Conservation (phyloP, 1,284 basidiomycete genomes). For the Ganoderma meredithae region DNA sequence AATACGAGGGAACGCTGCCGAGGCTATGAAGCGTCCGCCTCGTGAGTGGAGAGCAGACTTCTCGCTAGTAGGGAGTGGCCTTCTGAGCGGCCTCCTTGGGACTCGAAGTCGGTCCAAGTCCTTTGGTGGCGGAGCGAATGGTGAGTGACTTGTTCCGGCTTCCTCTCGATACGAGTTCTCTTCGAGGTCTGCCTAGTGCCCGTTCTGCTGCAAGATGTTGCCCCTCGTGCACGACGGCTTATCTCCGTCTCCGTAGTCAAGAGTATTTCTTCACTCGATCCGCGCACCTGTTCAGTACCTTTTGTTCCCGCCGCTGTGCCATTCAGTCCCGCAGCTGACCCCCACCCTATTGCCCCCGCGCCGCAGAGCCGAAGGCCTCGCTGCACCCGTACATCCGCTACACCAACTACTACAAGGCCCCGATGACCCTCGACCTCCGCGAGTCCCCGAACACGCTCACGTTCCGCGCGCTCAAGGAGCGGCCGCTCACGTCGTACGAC, state of each 20-base stretch:
- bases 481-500: conserved; percentile 46
- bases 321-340: conserved; percentile 5
- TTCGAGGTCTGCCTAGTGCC: background rate
- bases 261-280: conserved; percentile 1
- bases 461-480: conserved; percentile 49
- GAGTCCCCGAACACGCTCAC: conserved; percentile 41
- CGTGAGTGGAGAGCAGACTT: conserved; percentile 47
- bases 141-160: background rate
- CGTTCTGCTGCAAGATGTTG: conserved; percentile 1
- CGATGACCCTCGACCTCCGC: conserved; percentile 48
- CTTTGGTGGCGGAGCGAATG: conserved; percentile 29
- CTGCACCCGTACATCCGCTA: conserved; percentile 48
- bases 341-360: conserved; percentile 6
- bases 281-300: conserved; percentile 1
- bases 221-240: background rate
- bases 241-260: background rate
- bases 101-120: conserved; percentile 32
- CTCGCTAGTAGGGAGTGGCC: conserved; percentile 38
- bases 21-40: conserved; percentile 40
- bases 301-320: background rate
- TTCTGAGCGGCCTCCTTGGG: conserved; percentile 35
- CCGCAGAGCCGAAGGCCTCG: conserved; percentile 30
- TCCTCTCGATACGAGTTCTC: background rate
- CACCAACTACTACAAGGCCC: conserved; percentile 34
- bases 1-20: conserved; percentile 30